Evolutionary conservation across 1,284 basidiomycete genomes (phyloP), one percentile per base, ranked within the genome.

Genomic region (Ceratobasidium sp.): DNA sequence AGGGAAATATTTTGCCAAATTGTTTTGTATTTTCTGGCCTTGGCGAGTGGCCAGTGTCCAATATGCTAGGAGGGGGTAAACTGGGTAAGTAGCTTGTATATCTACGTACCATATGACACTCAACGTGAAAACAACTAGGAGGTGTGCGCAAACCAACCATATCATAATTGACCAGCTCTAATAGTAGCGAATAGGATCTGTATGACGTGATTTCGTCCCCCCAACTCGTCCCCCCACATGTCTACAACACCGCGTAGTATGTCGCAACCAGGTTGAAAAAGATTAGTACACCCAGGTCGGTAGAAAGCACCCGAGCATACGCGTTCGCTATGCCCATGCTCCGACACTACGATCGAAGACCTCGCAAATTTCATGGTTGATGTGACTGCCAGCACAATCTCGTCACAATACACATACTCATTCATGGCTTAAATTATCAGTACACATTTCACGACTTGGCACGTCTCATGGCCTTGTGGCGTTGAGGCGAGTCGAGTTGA

Each of bases 291-390:
- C 32, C 22, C 12, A 67, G 62, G 50, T 67, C 13, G 17, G 47
- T 53, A 17, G n/a, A n/a, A 38, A 35, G 20, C 15, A 42, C 32
- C 22, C n/a, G 15, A 7, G 52, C 15, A 3, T 17, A 20, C 34
- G 27, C 6, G 12, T 40, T 40, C n/a, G 1, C 22, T 13, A 20
- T 10, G 17, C 22, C 20, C 29, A 40, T 8, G n/a, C n/a, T 31
- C 45, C 12, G 38, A 52, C 7, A 68, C 65, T 45, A 65, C 52
- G 5, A 73, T 71, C 5, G 67, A 73, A n/a, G 73, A 74, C 31
- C 52, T 74, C 50, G 71, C 70, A 12, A 71, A 74, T 34, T 74
- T 73, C 45, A 71, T 74, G 38, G 57, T 70, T 8, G 65, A 72
- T 25, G 64, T 57, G 15, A 56, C 54, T 47, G 6, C 12, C 17